A percentile compares a stretch with the other conserved stretches of the same genome.
phyloP scores from a whole-genome alignment of 148 eudicot genomes.

The Hydrangea macrophylla region DNA sequence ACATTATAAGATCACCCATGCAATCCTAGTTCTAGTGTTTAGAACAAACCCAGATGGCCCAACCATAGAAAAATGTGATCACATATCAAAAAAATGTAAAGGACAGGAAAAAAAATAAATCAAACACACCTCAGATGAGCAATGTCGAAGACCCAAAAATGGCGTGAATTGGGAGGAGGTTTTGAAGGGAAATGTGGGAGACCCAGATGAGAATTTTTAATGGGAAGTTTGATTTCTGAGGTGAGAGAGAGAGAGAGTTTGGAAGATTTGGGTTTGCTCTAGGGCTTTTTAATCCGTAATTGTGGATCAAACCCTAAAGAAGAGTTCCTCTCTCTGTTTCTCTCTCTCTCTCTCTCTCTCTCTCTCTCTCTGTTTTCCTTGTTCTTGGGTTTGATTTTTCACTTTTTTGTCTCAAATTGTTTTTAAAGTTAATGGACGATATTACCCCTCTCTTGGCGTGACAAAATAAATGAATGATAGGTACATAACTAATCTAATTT shows the following conservation, averaged over 20 bases:
- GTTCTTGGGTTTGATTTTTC: background rate
- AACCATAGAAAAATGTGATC: conserved; percentile 6
- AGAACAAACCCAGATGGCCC: conserved; percentile 14
- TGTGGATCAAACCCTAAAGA: conserved; percentile 11
- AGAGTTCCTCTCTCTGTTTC: background rate
- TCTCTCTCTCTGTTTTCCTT: background rate
- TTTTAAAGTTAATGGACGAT: too few relatives aligned
- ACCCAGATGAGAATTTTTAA: background rate
- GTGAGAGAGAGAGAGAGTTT: conserved; percentile 6
- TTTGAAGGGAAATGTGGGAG: background rate
- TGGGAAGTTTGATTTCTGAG: conserved; percentile 6
- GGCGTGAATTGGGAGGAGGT: background rate
- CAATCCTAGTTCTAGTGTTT: background rate
- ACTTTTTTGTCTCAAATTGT: background rate
- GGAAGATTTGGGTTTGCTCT: background rate
- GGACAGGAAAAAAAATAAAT: background rate
- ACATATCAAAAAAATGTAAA: conserved; percentile 2
- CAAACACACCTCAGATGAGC: background rate
- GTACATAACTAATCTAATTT: too few relatives aligned
- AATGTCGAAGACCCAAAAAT: background rate
- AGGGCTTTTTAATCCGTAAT: background rate
- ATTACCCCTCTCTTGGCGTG: too few relatives aligned
- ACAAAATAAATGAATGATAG: too few relatives aligned
- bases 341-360: background rate
- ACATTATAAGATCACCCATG: background rate